Percentiles rank a stretch among this genome's conserved stretches.
Conservation (phyloP, 2,329 filamentous ascomycete genomes). For the Sarocladium brachiariae region DNA sequence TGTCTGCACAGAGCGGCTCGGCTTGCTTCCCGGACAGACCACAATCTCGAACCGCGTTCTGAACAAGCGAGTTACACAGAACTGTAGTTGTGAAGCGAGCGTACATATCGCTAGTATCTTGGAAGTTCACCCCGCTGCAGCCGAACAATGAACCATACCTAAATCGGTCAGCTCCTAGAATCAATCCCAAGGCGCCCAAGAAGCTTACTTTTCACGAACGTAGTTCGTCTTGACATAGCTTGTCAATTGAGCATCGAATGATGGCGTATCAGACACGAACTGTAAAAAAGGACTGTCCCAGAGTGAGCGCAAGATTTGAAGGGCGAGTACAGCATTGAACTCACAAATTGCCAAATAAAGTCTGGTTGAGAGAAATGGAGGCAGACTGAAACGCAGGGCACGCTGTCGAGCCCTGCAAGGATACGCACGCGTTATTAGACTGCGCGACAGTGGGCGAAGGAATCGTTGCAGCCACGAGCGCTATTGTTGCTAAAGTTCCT, state of each 20-base stretch:
- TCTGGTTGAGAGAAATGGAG: constrained; percentile 60
- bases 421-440: constrained; percentile 44
- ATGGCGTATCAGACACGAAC: constrained; percentile 65
- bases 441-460: constrained; percentile 31
- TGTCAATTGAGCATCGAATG: constrained; percentile 71
- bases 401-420: constrained; percentile 59
- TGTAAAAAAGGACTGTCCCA: constrained; percentile 70
- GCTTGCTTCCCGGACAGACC: constrained; percentile 56
- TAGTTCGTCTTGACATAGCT: constrained; percentile 70
- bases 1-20: constrained; percentile 77
- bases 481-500: not conserved
- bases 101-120: constrained; percentile 75
- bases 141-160: constrained; percentile 81
- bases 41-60: constrained; percentile 74
- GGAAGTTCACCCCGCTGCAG: constrained; percentile 69
- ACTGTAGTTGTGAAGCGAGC: constrained; percentile 89
- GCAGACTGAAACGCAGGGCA: constrained; percentile 68
- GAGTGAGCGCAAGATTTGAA: not conserved
- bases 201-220: constrained; percentile 66
- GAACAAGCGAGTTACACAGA: constrained; percentile 88
- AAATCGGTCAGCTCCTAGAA: not conserved
- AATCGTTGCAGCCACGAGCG: constrained; percentile 17
- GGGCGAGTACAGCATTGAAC: constrained; percentile 22
- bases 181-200: not conserved
- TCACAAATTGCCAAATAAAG: constrained; percentile 58